Conservation (phyloP, 2,329 filamentous ascomycete species). For the Zymoseptoria crescenta region DNA sequence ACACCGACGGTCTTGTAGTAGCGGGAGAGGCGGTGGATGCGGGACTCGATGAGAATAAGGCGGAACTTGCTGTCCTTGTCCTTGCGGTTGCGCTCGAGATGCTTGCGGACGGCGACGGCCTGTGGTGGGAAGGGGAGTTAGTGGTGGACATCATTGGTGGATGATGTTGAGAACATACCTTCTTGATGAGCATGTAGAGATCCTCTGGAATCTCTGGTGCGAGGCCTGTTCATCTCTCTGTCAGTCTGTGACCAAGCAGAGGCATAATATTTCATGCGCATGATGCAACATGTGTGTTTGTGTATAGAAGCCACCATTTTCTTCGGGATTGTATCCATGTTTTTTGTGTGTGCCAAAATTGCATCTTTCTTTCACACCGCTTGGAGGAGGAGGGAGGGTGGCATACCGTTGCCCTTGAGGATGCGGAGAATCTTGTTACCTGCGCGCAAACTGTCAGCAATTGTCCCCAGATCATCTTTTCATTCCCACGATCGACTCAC, state of each 20-base stretch:
- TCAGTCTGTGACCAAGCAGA: conserved; percentile 39
- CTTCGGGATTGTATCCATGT: conserved; percentile 21
- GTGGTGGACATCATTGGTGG: neutral
- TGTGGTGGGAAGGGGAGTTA: conserved; percentile 30
- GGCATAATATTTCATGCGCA: conserved; percentile 29
- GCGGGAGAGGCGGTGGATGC: conserved; percentile 97
- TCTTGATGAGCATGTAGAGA: conserved; percentile 99
- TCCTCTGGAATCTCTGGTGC: conserved; percentile 98
- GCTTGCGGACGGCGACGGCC: conserved; percentile 98
- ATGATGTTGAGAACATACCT: conserved; percentile 52
- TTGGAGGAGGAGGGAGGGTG: conserved; percentile 30
- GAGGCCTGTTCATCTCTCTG: conserved; percentile 65
- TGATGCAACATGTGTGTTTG: conserved; percentile 8
- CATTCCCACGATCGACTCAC: conserved; percentile 48
- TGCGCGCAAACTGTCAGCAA: conserved; percentile 30
- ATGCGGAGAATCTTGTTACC: conserved; percentile 99
- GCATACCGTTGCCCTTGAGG: conserved; percentile 92
- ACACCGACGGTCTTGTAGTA: conserved; percentile 97
- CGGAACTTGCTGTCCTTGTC: conserved; percentile 99
- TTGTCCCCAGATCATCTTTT: conserved; percentile 4
- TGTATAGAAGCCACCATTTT: conserved; percentile 21
- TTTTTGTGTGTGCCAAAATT: neutral
- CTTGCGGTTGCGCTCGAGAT: conserved; percentile 99
- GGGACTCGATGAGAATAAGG: conserved; percentile 99
- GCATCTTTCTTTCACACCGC: conserved; percentile 31